Evolutionary conservation across 2,329 filamentous ascomycete species (phyloP).

Genomic region (Diaporthe vexans): DNA sequence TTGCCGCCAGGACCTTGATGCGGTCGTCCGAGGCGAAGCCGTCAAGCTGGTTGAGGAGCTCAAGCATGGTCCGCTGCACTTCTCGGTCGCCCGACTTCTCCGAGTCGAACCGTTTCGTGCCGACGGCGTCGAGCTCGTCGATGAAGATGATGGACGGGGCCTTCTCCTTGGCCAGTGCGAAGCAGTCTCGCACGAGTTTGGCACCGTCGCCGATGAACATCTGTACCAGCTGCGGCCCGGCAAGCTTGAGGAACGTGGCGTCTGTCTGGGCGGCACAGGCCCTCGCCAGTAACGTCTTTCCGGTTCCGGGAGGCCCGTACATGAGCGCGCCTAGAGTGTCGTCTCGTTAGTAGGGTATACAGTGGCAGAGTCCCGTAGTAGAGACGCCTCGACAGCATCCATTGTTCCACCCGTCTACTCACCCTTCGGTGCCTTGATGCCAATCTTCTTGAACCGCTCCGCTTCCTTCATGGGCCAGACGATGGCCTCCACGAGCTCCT

Average conservation of each 20-base stretch:
- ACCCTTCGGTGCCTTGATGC: slow-evolving; percentile 99
- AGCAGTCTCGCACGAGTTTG: slow-evolving; percentile 97
- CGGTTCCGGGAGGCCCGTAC: slow-evolving; percentile 94
- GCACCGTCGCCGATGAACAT: slow-evolving; percentile 99
- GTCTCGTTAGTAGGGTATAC: slow-evolving; percentile 15
- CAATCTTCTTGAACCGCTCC: slow-evolving; percentile 99
- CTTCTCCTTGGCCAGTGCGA: slow-evolving; percentile 98
- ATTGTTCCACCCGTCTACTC: slow-evolving; percentile 49
- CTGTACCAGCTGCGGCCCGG: slow-evolving; percentile 96
- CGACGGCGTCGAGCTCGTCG: slow-evolving; percentile 97
- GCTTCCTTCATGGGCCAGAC: slow-evolving; percentile 99
- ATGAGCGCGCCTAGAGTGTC: slow-evolving; percentile 84
- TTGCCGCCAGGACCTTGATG: slow-evolving; percentile 95
- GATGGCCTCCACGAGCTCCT: slow-evolving; percentile 97
- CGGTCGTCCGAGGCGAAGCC: slow-evolving; percentile 97
- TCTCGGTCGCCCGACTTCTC: slow-evolving; percentile 98
- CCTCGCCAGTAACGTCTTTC: slow-evolving; percentile 92
- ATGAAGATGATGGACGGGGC: slow-evolving; percentile 99
- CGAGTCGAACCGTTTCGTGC: slow-evolving; percentile 98
- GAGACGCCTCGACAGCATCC: neutral
- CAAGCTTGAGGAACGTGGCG: slow-evolving; percentile 98
- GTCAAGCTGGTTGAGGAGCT: slow-evolving; percentile 97
- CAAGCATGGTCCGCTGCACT: slow-evolving; percentile 98
- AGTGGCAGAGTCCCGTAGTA: slow-evolving; percentile 25
- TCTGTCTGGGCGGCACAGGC: slow-evolving; percentile 98